phyloP scores from a whole-genome alignment of 2,329 filamentous ascomycete genomes.

The Lachnellula hyalina region DNA sequence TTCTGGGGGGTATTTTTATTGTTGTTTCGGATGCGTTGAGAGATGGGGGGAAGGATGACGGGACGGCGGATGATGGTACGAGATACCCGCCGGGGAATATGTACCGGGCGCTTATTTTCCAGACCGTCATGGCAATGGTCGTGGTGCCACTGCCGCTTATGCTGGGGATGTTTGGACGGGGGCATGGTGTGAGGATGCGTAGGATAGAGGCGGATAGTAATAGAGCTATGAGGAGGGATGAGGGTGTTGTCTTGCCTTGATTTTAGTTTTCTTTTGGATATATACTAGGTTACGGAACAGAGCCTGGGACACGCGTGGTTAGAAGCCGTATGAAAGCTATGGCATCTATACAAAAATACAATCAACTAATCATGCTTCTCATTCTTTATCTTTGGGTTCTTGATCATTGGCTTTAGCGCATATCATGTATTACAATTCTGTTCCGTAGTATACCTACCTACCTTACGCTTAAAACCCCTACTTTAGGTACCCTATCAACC shows the following conservation, averaged over 20 bases:
- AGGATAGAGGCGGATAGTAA: conserved; percentile 38
- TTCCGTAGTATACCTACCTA: too few relatives aligned
- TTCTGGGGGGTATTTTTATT: conserved; percentile 81
- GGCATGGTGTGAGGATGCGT: conserved; percentile 44
- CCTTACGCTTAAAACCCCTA: too few relatives aligned
- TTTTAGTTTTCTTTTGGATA: not conserved
- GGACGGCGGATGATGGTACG: conserved; percentile 38
- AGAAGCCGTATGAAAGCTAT: too few relatives aligned
- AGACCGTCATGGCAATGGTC: conserved; percentile 63
- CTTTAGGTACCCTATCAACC: too few relatives aligned
- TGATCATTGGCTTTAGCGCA: too few relatives aligned
- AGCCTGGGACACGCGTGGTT: too few relatives aligned
- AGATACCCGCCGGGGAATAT: conserved; percentile 62
- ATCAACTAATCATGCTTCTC: too few relatives aligned
- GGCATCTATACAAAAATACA: too few relatives aligned
- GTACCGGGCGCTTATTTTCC: conserved; percentile 70
- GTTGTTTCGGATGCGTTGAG: conserved; percentile 73
- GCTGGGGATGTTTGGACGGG: conserved; percentile 64
- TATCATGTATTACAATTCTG: too few relatives aligned
- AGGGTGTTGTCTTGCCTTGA: not conserved
- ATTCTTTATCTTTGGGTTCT: too few relatives aligned
- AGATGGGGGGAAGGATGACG: conserved; percentile 31
- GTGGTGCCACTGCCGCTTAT: conserved; percentile 63
- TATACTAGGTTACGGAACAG: too few relatives aligned
- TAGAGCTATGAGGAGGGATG: not conserved